phyloP scores from a whole-genome alignment of 2,329 filamentous ascomycete genomes.

The Arthrinium phaeospermum region DNA sequence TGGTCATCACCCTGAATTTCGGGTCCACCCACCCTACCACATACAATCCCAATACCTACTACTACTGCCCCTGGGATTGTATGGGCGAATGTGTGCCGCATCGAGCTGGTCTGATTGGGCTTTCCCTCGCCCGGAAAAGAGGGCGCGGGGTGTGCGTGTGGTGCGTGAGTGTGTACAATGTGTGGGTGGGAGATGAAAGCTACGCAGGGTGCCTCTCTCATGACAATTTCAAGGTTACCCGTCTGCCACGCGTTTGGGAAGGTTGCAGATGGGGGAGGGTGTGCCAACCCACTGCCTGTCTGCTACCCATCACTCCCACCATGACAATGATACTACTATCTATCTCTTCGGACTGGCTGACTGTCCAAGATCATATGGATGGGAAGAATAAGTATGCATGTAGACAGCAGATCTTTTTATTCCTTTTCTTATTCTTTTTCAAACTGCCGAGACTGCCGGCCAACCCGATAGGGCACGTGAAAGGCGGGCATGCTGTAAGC shows the following conservation, averaged over 20 bases:
- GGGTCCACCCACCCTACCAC: not conserved
- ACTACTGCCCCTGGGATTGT: not conserved
- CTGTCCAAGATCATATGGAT: not conserved
- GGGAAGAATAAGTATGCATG: not conserved
- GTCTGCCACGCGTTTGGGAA: conserved; percentile 7
- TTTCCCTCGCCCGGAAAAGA: not conserved
- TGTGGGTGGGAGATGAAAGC: not conserved
- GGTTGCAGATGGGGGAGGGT: not conserved
- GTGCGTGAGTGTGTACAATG: not conserved
- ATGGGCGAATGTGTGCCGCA: not conserved
- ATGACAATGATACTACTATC: not conserved
- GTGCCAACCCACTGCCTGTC: not conserved
- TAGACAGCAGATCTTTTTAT: not conserved
- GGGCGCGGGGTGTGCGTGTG: not conserved
- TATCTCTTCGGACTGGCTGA: not conserved
- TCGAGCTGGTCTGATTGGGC: not conserved
- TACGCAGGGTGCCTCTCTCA: not conserved
- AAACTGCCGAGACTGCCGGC: conserved; percentile 1
- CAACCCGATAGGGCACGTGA: not conserved
- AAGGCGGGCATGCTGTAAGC: not conserved
- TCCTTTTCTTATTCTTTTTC: not conserved
- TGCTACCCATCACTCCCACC: not conserved
- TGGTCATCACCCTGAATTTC: conserved; percentile 15
- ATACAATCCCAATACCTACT: not conserved
- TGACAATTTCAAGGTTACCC: not conserved